Evolutionary conservation across 495 filamentous ascomycete genomes (phyloP), one percentile per base, ranked within the genome.

Genomic region (Bathelium albidoporum): DNA sequence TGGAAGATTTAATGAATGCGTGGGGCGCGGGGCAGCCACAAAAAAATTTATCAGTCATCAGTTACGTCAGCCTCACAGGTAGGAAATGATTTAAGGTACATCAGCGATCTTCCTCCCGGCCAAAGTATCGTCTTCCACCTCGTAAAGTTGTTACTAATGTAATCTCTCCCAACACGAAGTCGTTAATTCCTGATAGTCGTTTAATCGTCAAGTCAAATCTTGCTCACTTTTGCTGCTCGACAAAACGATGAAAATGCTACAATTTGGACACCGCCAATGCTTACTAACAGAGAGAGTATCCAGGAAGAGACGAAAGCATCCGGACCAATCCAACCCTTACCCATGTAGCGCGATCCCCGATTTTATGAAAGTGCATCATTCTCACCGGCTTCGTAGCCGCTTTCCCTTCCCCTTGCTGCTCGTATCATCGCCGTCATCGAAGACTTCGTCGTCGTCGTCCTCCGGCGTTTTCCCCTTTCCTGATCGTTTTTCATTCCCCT

Each of bases 401-500:
- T 49, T 62, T 41, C 36, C 62, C 32, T 44, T 53, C 22, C 62
- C 44, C 28, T 58, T 60, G 34, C 55, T 63, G 32, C 32, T 55
- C 32, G 59, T 62, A 16, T 44, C 28, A 22, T 41, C 24, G 14
- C 45, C 55, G 53, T 66, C 61, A n/a, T 61, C 65, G 20, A 73
- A 71, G 11, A 64, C 80, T 2, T 79, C 78, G 39, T 76, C 78
- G 9, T 80, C 79, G 1, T 81, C 80, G 22, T 78, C 75, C 20
- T 73, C 75, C n/a, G 66, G 74, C 9, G 63, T 69, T 58, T 68
- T 65, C 28, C 72, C 44, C 59, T 73, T 76, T 22, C 74, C 66
- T 45, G 71, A 71, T 59, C 74, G 70, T 73, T 82, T 87, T 62
- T 89, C 85, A 64, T 88, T 89, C n/a, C 88, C 88, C 71, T 91